phyloP scores from a whole-genome alignment of 2,329 filamentous ascomycete genomes.

The Canariomyces notabilis region DNA sequence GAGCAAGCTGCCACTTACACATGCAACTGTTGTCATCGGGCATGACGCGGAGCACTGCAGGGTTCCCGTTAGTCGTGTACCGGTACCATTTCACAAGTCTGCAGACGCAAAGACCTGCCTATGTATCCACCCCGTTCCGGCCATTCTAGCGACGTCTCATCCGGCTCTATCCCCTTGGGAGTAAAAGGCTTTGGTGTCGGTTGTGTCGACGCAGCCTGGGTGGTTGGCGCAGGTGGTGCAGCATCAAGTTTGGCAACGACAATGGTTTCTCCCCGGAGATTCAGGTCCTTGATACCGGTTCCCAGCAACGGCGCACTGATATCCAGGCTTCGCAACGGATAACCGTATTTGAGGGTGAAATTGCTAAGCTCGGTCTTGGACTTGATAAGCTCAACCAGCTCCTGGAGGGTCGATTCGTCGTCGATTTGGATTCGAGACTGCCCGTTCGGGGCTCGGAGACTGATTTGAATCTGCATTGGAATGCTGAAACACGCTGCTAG shows the following conservation, averaged over 20 bases:
- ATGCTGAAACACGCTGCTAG: not conserved
- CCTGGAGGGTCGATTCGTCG: conserved; percentile 60
- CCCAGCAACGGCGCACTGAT: conserved; percentile 42
- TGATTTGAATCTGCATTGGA: conserved; percentile 57
- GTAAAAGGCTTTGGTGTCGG: conserved; percentile 25
- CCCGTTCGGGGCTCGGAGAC: conserved; percentile 70
- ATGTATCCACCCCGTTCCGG: conserved; percentile 46
- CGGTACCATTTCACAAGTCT: conserved; percentile 14
- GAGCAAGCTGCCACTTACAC: conserved; percentile 35
- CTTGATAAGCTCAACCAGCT: conserved; percentile 57
- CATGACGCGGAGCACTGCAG: conserved; percentile 81
- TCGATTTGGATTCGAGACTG: conserved; percentile 64
- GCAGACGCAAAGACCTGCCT: conserved; percentile 36
- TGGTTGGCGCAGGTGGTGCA: conserved; percentile 13
- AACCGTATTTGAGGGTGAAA: conserved; percentile 80
- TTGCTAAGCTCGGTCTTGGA: conserved; percentile 58
- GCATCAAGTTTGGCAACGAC: conserved; percentile 43
- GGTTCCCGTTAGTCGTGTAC: conserved; percentile 30
- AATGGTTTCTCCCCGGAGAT: conserved; percentile 46
- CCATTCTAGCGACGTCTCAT: conserved; percentile 45
- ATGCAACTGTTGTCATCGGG: conserved; percentile 94
- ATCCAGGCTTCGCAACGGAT: conserved; percentile 67
- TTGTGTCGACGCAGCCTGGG: conserved; percentile 13
- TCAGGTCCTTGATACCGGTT: conserved; percentile 44
- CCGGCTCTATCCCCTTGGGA: conserved; percentile 34